These are phyloP conservation scores for Tricladium varicosporioides DNA, from an alignment of 2,329 filamentous ascomycete genomes.

Conservation along the genomic window DNA sequence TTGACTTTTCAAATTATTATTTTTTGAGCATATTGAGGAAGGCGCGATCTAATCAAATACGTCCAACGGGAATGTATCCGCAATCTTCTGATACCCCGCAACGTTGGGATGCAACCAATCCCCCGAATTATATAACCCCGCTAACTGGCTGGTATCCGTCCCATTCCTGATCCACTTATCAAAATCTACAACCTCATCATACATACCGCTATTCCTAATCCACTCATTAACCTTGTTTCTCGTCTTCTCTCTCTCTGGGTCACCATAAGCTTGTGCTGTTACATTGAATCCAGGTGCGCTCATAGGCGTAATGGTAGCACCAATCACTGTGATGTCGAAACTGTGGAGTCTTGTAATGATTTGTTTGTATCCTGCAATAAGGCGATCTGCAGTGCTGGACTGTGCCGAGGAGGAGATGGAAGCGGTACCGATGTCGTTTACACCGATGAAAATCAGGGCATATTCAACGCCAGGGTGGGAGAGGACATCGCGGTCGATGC, in stretches of 20 bases:
- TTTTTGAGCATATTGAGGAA: no score
- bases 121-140: conserved; percentile 53
- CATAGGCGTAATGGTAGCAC: conserved; percentile 66
- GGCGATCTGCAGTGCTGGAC: conserved; percentile 44
- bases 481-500: conserved; percentile 64
- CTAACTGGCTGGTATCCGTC: conserved; percentile 46
- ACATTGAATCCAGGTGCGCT: conserved; percentile 37
- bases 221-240: conserved; percentile 58
- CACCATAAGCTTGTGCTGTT: conserved; percentile 49
- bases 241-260: conserved; percentile 53
- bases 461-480: conserved; percentile 56
- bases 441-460: conserved; percentile 65
- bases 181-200: conserved; percentile 63
- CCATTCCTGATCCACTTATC: conserved; percentile 54
- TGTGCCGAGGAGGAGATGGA: conserved; percentile 46
- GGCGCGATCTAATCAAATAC: conserved; percentile 40
- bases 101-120: conserved; percentile 65
- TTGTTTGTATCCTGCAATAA: conserved; percentile 58
- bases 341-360: conserved; percentile 54
- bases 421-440: conserved; percentile 64
- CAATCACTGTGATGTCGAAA: conserved; percentile 55
- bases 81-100: conserved; percentile 57
- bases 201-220: conserved; percentile 54
- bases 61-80: conserved; percentile 54
- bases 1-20: no score